Conservation (phyloP, 1,139 yeast genomes). For the Yamadazyma diddensiae region DNA sequence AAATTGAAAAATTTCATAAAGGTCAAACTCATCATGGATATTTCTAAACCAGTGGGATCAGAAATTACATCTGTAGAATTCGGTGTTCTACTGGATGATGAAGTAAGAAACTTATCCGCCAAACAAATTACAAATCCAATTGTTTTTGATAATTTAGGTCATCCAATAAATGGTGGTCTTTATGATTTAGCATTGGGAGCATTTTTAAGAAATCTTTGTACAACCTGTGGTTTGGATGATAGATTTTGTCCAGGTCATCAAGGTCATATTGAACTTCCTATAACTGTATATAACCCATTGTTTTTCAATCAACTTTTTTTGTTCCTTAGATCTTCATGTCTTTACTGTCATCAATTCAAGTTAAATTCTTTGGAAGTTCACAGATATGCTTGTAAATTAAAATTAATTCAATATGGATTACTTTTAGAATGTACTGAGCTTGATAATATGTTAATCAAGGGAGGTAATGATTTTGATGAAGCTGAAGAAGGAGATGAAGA, state of each 20-base stretch:
- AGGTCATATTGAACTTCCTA: constrained; percentile 96
- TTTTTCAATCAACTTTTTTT: constrained; percentile 90
- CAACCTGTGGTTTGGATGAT: constrained; percentile 95
- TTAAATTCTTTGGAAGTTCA: constrained; percentile 69
- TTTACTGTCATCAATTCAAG: constrained; percentile 86
- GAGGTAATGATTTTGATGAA: constrained; percentile 32
- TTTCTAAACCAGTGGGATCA: constrained; percentile 93
- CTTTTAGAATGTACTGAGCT: constrained; percentile 73
- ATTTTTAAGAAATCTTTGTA: constrained; percentile 79
- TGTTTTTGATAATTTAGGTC: constrained; percentile 93
- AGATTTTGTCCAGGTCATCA: constrained; percentile 97
- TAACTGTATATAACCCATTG: constrained; percentile 91
- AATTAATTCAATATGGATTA: constrained; percentile 83
- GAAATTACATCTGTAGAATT: constrained; percentile 92
- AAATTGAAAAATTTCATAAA: constrained; percentile 7
- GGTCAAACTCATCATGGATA: constrained; percentile 59
- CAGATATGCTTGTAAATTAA: constrained; percentile 72
- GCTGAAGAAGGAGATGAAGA: constrained; percentile 33
- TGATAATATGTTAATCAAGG: constrained; percentile 53
- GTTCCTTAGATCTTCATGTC: constrained; percentile 79
- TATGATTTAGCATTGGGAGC: constrained; percentile 96
- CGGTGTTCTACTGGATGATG: constrained; percentile 77
- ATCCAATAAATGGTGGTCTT: constrained; percentile 90
- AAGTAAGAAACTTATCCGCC: constrained; percentile 82
- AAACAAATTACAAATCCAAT: constrained; percentile 94